Evolutionary conservation across 2,329 filamentous ascomycete genomes (phyloP), one percentile per base, ranked within the genome.

Genomic region (Paraconiothyrium brasiliense): DNA sequence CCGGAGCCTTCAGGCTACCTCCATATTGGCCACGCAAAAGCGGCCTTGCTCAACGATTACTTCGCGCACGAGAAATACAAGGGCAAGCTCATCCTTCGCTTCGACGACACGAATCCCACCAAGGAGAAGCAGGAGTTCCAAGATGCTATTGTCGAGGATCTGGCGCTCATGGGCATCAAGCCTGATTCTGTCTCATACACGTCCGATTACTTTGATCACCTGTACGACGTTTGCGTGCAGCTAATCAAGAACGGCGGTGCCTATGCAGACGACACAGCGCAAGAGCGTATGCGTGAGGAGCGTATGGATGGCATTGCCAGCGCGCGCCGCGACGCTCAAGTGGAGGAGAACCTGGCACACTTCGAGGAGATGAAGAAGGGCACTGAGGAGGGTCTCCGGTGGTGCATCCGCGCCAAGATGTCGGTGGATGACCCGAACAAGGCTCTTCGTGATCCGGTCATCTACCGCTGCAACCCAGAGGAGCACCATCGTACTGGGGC

Each of bases 51-150:
- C 60, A 97, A 95, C 82, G 94, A 98, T 79, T 98, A 97, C 85
- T 98, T 98, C 71, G 94, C 93, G 48, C 93, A 97, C 79, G 90
- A 93, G 78, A 92, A 93, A 71, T 97, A 97, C 84, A 90, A 94
- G 63, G 95, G 95, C 73, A 96, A 91, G 72, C 85, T 99, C 71
- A 89, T 96, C 62, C 87, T 98, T 54, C 92, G 95, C 62, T 95
- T 99, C 75, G 95, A 99, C 77, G 95, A 99, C 76, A 99, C 95
- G 59, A 99, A 99, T 81, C 95, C 95, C 8, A 90, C 91, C 62
- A 98, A 98, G 79, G 95, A 99, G 85, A 97, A 97, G 84, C 89
- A 94, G 78, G 95, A 98, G 82, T 99, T 90, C 78, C 90, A 98
- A 78, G 93, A 98, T 80, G 87, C 93, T 5, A 99, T 99, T 65